Percentiles rank a stretch among this genome's conserved stretches.
Evolutionary conservation across 2,329 filamentous ascomycete species (phyloP).

Genomic region (Alternaria hordeiaustralica): DNA sequence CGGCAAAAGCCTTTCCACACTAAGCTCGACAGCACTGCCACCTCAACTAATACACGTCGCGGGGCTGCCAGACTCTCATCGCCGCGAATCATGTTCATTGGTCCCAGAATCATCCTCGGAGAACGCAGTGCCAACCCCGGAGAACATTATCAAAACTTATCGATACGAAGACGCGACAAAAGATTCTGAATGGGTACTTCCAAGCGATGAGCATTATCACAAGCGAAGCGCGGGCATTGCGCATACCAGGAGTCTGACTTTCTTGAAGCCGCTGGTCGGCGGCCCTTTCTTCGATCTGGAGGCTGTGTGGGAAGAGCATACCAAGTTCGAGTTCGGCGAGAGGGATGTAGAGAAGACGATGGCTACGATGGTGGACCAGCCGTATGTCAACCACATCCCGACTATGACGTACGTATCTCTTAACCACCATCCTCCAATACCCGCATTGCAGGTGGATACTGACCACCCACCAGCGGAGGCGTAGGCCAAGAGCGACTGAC

Average conservation of each 20-base stretch:
- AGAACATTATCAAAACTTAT: slow-evolving; percentile 28
- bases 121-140: neutral
- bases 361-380: slow-evolving; percentile 80
- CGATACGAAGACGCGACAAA: slow-evolving; percentile 33
- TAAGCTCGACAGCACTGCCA: slow-evolving; percentile 26
- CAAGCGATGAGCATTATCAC: slow-evolving; percentile 45
- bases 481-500: slow-evolving; percentile 69
- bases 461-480: slow-evolving; percentile 53
- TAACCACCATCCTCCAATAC: neutral
- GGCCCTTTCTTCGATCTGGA: slow-evolving; percentile 78
- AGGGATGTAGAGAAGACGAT: slow-evolving; percentile 75
- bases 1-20: slow-evolving; percentile 34
- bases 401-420: slow-evolving; percentile 59
- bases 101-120: slow-evolving; percentile 15
- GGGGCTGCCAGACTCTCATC: slow-evolving; percentile 21
- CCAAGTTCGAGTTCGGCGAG: slow-evolving; percentile 71
- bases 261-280: slow-evolving; percentile 67
- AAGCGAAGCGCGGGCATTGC: slow-evolving; percentile 64
- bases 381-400: slow-evolving; percentile 79
- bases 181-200: slow-evolving; percentile 38
- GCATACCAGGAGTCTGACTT: slow-evolving; percentile 70
- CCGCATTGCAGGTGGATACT: neutral
- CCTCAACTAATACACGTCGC: slow-evolving; percentile 41
- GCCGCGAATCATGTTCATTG: slow-evolving; percentile 33
- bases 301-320: slow-evolving; percentile 80